Evolutionary conservation across 371 early-diverging fungal genomes (phyloP), one percentile per base, ranked within the genome.

Genomic region (Fennellomyces sp.): DNA sequence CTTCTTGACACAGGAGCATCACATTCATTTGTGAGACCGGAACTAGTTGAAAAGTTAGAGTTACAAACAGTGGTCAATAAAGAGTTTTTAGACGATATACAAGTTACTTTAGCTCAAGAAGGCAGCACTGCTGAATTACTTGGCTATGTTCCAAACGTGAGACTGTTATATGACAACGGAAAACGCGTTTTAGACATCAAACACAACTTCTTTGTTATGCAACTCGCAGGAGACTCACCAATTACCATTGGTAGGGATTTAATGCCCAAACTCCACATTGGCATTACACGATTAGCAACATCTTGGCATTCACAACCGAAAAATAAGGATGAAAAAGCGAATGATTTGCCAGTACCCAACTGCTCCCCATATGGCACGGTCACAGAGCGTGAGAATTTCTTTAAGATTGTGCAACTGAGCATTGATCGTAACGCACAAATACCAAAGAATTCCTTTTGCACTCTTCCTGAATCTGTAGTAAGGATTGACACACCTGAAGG

Each of bases 391-490:
- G 26, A 49, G 5, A 17, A 49, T 15, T 67, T 61, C 36, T 5
- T 62, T 25, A 2, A 27, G 13, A 27, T 36, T 11, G 33, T 62
- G 4, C 51, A 59, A 41, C 60, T 47, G 7, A 23, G 13, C 28
- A 48, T 67, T 1, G 23, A 55, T 17, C 33, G 30, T 17, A 67
- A 67, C 30, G 17, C 33, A 38, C 1, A 38, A 1, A 58, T 66
- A 25, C 48, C 58, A 0, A 49, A 56, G 17, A 57, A 13, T 5
- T 60, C 61, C 7, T 60, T 61, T 26, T 66, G 66, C 25, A 66
- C 60, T 12, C 49, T 66, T 2, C 57, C 56, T 3, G 66, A 61
- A 60, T 56, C 66, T 2, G n/a, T 66, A 26, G 23, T 66, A 10
- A 2, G 12, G 19, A 21, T 66, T 2, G 12, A 45, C n/a, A 61